Conservation (phyloP, 139 green algal species). For the Picochlorum sp. region DNA sequence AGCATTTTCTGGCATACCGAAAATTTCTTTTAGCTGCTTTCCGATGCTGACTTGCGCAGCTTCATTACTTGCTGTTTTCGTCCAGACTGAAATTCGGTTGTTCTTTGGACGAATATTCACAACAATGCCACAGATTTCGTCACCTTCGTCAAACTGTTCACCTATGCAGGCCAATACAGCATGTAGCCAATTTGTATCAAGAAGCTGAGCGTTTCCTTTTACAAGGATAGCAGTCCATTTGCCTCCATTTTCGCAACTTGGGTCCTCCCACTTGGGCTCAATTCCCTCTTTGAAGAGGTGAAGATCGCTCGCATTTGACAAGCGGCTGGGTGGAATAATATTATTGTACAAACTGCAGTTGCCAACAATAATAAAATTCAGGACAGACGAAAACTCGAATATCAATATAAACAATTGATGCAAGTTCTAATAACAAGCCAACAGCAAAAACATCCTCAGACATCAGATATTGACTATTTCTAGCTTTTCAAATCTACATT, state of each 20-base stretch:
- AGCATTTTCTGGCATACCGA: slow-evolving; percentile 61
- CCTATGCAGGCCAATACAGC: slow-evolving; percentile 91
- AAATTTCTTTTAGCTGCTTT: slow-evolving; percentile 83
- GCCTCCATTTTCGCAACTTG: slow-evolving; percentile 70
- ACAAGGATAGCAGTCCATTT: slow-evolving; percentile 80
- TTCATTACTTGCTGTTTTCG: slow-evolving; percentile 81
- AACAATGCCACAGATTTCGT: slow-evolving; percentile 92
- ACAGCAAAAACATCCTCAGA: not conserved
- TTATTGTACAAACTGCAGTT: slow-evolving; percentile 95
- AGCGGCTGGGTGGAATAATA: slow-evolving; percentile 81
- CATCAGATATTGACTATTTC: not conserved
- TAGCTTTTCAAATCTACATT: not conserved
- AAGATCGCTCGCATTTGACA: slow-evolving; percentile 77
- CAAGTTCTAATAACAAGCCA: no score
- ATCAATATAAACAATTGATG: no score
- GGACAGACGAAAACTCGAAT: not conserved
- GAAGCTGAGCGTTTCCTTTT: slow-evolving; percentile 41
- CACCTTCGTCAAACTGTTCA: slow-evolving; percentile 92
- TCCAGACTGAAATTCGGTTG: slow-evolving; percentile 91
- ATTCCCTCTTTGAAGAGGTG: slow-evolving; percentile 96
- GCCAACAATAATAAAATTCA: no score
- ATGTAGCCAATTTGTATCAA: slow-evolving; percentile 93
- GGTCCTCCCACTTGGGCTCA: slow-evolving; percentile 98
- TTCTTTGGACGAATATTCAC: slow-evolving; percentile 80
- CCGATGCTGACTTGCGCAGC: slow-evolving; percentile 73